These are phyloP conservation scores for Cicer yamashitae DNA, from an alignment of 306 rosid genomes.

Conservation along the genomic window DNA sequence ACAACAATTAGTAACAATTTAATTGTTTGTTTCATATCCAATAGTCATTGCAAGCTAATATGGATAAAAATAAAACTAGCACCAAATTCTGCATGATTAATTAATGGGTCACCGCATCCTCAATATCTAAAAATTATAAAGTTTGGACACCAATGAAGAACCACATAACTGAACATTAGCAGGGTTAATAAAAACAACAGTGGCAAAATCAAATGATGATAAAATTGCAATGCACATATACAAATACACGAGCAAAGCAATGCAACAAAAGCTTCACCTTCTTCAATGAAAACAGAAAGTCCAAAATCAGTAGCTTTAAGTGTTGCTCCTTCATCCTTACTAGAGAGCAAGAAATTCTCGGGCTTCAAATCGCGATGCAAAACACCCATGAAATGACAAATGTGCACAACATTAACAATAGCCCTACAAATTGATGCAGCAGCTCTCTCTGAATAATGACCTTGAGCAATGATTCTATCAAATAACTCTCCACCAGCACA, in stretches of 20 bases:
- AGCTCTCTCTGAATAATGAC: conserved; percentile 83
- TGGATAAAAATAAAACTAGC: not conserved
- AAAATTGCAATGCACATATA: conserved; percentile 19
- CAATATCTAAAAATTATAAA: conserved; percentile 7
- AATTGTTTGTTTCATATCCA: conserved; percentile 32
- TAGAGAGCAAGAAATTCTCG: conserved; percentile 84
- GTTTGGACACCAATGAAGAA: not conserved
- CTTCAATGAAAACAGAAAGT: conserved; percentile 87
- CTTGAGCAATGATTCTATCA: conserved; percentile 82
- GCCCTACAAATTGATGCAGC: conserved; percentile 73
- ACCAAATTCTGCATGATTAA: not conserved
- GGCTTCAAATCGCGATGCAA: conserved; percentile 96
- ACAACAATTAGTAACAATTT: not conserved
- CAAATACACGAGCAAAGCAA: not conserved
- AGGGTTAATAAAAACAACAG: not conserved
- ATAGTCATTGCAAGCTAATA: not conserved
- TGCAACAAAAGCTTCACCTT: conserved; percentile 56
- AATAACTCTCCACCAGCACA: conserved; percentile 95
- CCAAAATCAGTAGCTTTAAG: conserved; percentile 95
- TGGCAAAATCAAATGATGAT: conserved; percentile 11
- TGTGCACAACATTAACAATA: conserved; percentile 81
- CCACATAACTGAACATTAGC: conserved; percentile 4
- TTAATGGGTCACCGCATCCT: not conserved
- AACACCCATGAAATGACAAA: conserved; percentile 90
- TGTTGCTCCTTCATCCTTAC: conserved; percentile 64